Evolutionary conservation across 495 filamentous ascomycete genomes (phyloP).

Genomic region (Aspergillus cavernicola): DNA sequence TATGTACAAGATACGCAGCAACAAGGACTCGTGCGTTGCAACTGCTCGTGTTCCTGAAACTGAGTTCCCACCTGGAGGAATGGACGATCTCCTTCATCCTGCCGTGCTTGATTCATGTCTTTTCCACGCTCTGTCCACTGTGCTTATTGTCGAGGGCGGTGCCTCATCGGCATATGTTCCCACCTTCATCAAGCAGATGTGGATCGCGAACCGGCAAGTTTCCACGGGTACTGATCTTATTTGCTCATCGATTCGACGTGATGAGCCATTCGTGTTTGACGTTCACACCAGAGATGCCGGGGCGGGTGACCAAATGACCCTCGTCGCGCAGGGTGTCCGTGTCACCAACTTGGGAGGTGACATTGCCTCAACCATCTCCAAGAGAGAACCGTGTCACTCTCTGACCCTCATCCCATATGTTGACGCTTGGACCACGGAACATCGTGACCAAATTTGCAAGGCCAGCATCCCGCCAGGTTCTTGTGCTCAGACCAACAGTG

Average conservation of each 20-base stretch:
- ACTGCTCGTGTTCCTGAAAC: conserved; percentile 7
- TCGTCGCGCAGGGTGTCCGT: conserved; percentile 9
- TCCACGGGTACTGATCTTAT: background rate
- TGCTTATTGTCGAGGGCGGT: conserved; percentile 1
- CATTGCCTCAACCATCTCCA: background rate
- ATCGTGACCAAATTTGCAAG: conserved; percentile 5
- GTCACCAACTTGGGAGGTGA: conserved; percentile 9
- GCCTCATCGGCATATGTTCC: conserved; percentile 6
- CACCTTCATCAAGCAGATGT: conserved; percentile 10
- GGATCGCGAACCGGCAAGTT: conserved; percentile 3
- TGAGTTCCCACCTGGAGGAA: background rate
- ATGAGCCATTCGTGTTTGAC: conserved; percentile 9
- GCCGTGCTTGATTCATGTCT: conserved; percentile 5
- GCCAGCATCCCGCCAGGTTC: background rate
- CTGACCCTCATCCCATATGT: conserved; percentile 5
- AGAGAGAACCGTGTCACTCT: conserved; percentile 5
- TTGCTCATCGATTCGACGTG: background rate
- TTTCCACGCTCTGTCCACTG: conserved; percentile 6
- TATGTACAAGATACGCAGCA: conserved; percentile 3
- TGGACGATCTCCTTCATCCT: conserved; percentile 10
- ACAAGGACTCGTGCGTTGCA: conserved; percentile 1
- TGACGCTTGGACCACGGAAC: conserved; percentile 4
- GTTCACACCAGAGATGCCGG: background rate
- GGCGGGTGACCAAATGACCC: background rate
- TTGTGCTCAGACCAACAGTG: background rate